phyloP scores from a whole-genome alignment of 306 rosid species.

The Parietaria judaica region DNA sequence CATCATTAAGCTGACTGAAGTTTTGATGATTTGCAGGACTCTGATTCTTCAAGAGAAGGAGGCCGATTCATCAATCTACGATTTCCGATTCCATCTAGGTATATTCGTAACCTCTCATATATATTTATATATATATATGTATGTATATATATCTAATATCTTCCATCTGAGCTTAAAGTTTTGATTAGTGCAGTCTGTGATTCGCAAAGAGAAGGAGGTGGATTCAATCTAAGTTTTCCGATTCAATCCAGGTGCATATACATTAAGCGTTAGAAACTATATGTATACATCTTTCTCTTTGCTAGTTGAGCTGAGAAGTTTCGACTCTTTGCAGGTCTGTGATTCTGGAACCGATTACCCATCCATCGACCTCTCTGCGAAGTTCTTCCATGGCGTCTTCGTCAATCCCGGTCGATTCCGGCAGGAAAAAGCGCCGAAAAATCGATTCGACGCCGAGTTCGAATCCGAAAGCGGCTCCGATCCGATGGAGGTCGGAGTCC shows the following conservation, averaged over 20 bases:
- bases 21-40: not conserved
- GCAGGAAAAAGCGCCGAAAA: conserved; percentile 44
- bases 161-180: not conserved
- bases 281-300: too few species aligned
- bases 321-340: too few species aligned
- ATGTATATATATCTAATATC: too few species aligned
- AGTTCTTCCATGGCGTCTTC: conserved; percentile 29
- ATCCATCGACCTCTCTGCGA: too few species aligned
- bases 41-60: not conserved
- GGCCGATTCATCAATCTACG: not conserved
- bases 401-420: conserved; percentile 25
- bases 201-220: not conserved
- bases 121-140: too few species aligned
- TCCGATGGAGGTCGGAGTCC: conserved; percentile 57
- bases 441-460: conserved; percentile 14
- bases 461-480: not conserved
- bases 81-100: not conserved
- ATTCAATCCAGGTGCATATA: too few species aligned
- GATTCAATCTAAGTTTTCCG: too few species aligned
- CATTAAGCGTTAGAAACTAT: too few species aligned
- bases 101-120: not conserved
- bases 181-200: not conserved
- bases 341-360: too few species aligned
- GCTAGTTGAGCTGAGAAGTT: too few species aligned
- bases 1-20: not conserved